Evolutionary conservation across 1,139 yeast species (phyloP), one percentile per base, ranked within the genome.

Genomic region (Candida dubliniensis): DNA sequence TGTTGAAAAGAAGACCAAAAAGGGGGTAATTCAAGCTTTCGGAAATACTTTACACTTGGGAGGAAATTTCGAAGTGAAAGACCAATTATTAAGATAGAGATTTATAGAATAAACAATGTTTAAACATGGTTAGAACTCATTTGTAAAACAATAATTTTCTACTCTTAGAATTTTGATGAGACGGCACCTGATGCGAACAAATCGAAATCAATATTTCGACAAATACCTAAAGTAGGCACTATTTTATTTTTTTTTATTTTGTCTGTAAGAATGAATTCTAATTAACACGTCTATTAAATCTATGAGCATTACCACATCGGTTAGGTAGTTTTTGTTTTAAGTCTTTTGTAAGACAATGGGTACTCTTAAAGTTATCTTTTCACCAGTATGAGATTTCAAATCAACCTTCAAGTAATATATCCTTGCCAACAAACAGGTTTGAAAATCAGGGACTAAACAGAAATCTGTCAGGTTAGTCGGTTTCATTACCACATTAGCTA

Each of bases 31-130:
- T 14, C 69, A 69, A 47, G 59, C 59, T 32, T 77, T 83, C 52
- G 89, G 89, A 0, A 77, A 77, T 52, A 83, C 89, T 0, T 69
- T 64, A 39, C 93, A 85, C 61, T 65, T 84, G 52, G 87, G 87
- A 12, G 77, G 74, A 4, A 79, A 75, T 45, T 71, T 77, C 46
- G 71, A 74, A 42, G 83, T 78, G 4, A 68, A 71, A 42, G 84
- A 83, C 50, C 75, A 78, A 49, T 46, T 56, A 31, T 60, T 70
- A 42, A 56, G 74, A 41, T 69, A 53, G 48, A 40, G 10, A 41
- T 27, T 27, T 27, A 10, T 27, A 27, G 23, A 18, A 18, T 18
- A 18, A 5, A 18, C 23, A 18, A 5, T 18, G 23, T 18, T 18
- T 18, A 18, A 18, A 18, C n/a, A n/a, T n/a, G n/a, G n/a, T n/a